These are phyloP conservation scores for Chenopodium suecicum DNA, from an alignment of 148 eudicot genomes.

Conservation along the genomic window DNA sequence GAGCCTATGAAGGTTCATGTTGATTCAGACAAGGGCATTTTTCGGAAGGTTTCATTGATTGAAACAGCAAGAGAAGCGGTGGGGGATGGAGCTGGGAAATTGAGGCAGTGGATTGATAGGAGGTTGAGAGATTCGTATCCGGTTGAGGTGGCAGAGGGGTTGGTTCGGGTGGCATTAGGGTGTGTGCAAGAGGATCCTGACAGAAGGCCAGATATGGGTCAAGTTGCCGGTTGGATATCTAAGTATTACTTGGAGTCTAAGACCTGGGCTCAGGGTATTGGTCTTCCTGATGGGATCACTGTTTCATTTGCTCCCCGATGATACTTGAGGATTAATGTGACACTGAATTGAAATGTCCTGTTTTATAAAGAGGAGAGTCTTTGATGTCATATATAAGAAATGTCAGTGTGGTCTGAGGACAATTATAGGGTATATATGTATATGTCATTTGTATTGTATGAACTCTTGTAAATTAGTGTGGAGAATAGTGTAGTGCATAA, in stretches of 20 bases:
- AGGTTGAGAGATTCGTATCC: slow-evolving; percentile 89
- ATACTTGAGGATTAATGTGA: slow-evolving; percentile 8
- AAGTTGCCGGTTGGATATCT: slow-evolving; percentile 79
- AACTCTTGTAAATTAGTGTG: background rate
- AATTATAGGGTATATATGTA: background rate
- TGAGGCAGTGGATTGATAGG: slow-evolving; percentile 79
- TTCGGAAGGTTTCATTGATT: slow-evolving; percentile 48
- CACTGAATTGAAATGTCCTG: background rate
- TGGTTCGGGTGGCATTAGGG: slow-evolving; percentile 57
- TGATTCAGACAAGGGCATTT: slow-evolving; percentile 42
- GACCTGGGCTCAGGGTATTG: slow-evolving; percentile 66
- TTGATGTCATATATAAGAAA: background rate
- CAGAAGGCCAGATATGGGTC: slow-evolving; percentile 77
- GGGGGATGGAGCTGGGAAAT: slow-evolving; percentile 36
- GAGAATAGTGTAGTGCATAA: background rate
- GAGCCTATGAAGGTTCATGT: slow-evolving; percentile 57
- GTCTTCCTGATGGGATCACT: slow-evolving; percentile 51
- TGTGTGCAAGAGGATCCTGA: slow-evolving; percentile 74
- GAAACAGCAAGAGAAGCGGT: slow-evolving; percentile 76
- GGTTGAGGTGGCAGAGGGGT: slow-evolving; percentile 63
- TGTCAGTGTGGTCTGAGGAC: background rate
- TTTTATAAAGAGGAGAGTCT: background rate
- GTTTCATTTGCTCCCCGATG: slow-evolving; percentile 72
- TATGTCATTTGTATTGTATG: background rate
- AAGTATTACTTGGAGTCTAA: slow-evolving; percentile 70